phyloP scores from a whole-genome alignment of 306 rosid genomes.

The Trifolium fragiferum region DNA sequence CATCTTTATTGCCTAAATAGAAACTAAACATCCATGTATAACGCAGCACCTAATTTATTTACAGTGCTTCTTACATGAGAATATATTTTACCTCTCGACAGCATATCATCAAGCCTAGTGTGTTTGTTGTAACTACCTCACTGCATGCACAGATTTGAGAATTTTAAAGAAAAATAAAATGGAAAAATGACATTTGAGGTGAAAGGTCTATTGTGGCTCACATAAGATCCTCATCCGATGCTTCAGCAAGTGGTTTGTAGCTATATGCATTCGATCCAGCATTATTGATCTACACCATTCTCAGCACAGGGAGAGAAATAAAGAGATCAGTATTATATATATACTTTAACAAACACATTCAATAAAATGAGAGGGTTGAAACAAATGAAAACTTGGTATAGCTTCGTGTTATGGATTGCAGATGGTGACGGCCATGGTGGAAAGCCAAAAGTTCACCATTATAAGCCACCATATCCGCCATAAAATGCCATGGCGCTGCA shows the following conservation, averaged over 20 bases:
- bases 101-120: constrained; percentile 97
- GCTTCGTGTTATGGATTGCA: neutral
- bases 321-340: constrained; percentile 41
- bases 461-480: neutral
- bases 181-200: constrained; percentile 11
- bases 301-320: constrained; percentile 48
- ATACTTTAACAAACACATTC: constrained; percentile 30
- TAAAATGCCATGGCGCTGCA: neutral
- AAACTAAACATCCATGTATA: constrained; percentile 43
- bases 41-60: constrained; percentile 33
- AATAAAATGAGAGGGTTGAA: constrained; percentile 26
- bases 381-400: constrained; percentile 19
- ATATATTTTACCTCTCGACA: constrained; percentile 84
- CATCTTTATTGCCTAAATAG: constrained; percentile 84
- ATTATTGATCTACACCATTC: constrained; percentile 81
- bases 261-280: constrained; percentile 99
- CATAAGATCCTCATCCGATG: constrained; percentile 97
- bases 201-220: constrained; percentile 47
- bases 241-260: constrained; percentile 86
- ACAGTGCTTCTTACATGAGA: constrained; percentile 31
- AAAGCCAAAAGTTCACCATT: neutral
- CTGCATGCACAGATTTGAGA: constrained; percentile 54
- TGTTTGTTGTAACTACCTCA: constrained; percentile 90
- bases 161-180: constrained; percentile 30
- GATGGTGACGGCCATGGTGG: neutral